Base-by-base conservation (phyloP, 1,284 basidiomycete genomes). In the Wallemia hederae region DNA sequence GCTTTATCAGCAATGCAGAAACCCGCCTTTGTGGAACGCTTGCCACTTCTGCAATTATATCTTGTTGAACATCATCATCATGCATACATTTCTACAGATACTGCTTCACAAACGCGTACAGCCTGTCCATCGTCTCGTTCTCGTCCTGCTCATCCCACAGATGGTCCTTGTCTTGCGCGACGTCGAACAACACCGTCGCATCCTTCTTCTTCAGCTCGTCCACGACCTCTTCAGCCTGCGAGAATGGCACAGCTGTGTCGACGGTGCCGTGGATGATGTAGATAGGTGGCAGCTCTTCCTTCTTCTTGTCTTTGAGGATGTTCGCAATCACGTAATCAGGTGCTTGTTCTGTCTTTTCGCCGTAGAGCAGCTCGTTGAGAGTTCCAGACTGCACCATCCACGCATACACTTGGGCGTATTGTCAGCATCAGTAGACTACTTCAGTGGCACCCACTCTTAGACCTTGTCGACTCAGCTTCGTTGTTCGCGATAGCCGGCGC, bases 31-130 rank as follows among this genome's bases (percentile, higher is more conserved):
- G n/a, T n/a, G n/a, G n/a, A n/a, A n/a, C n/a, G n/a, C n/a, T n/a
- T n/a, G n/a, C 9, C 31, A 33, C 7, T 33, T 33, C 31, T 33
- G 7, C 31, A 33, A 19, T 19, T 33, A 33, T 33, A 9, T 9
- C 19, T 7, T 33, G 19, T 33, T 9, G 9, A 7, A 33, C 7
- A 33, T 33, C 31, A 33, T 9, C 31, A 33, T 9, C 31, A 33
- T 19, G 7, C n/a, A n/a, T n/a, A n/a, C n/a, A n/a, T n/a, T n/a
- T 34, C 33, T 34, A 58, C 25, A 61, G 24, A 28, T 39, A 26
- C 60, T 29, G 27, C 31, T 59, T 27, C 59, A 61, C 49, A n/a
- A 61, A 61, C 33, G 22, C 59, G 27, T 61, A 34, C 24, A 61
- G 59, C 33, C 27, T 29, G n/a, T 59, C 61, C 61, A 61, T 59